Evolutionary conservation across 2,329 filamentous ascomycete genomes (phyloP).

Genomic region (Neospermospora avenae): DNA sequence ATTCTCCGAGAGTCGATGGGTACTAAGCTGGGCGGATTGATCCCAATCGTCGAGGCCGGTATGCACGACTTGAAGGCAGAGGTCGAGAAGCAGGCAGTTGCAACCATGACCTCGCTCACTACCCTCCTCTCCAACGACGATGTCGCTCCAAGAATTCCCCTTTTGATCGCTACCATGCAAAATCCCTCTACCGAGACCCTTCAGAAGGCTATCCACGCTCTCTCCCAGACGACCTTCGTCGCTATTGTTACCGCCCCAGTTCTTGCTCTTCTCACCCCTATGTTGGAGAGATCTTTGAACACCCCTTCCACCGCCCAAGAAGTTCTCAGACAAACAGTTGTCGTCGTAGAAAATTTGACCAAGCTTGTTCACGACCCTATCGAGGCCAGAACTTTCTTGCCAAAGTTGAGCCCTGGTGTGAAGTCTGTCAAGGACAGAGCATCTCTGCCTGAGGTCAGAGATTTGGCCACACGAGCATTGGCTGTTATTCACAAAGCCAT

Average conservation of each 20-base stretch:
- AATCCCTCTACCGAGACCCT: constrained; percentile 84
- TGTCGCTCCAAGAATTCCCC: constrained; percentile 84
- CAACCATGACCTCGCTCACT: constrained; percentile 88
- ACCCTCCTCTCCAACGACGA: constrained; percentile 94
- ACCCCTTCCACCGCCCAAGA: constrained; percentile 88
- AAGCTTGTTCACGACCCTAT: constrained; percentile 96
- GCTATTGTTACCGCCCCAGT: constrained; percentile 94
- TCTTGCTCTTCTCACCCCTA: constrained; percentile 87
- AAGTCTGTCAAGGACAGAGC: constrained; percentile 84
- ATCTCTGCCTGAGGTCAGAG: constrained; percentile 90
- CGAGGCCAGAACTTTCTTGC: constrained; percentile 91
- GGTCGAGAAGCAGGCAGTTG: constrained; percentile 82
- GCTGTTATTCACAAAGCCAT: constrained; percentile 92
- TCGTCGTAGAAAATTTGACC: constrained; percentile 96
- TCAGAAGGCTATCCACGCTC: constrained; percentile 93
- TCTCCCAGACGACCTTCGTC: constrained; percentile 98
- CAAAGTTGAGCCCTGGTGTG: constrained; percentile 90
- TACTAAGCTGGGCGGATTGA: constrained; percentile 77
- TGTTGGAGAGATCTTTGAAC: constrained; percentile 91
- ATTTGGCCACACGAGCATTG: constrained; percentile 78
- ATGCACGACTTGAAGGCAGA: constrained; percentile 97
- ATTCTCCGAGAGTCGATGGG: constrained; percentile 89
- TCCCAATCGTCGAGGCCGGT: constrained; percentile 84
- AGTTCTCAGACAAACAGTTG: constrained; percentile 89
- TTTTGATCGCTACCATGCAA: constrained; percentile 93